Evolutionary conservation across 2,329 filamentous ascomycete species (phyloP), one percentile per base, ranked within the genome.

Genomic region (Venturia pyrina): DNA sequence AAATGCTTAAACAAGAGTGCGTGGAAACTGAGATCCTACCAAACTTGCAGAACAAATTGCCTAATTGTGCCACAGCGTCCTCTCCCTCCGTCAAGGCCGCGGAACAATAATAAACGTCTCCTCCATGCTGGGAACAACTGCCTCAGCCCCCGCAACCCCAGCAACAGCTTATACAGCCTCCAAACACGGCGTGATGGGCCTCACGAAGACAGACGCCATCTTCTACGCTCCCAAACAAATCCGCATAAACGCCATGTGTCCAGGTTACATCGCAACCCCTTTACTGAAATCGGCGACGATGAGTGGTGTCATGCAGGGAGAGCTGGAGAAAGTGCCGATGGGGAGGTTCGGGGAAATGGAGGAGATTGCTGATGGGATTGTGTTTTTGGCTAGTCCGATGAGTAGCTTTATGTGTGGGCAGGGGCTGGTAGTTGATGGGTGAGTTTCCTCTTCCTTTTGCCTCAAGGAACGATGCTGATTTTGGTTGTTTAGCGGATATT

Each of bases 181-280:
- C 59, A 86, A 85, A 72, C 82, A 85, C 70, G 83, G 79, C 69
- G 78, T 84, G 5, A 69, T 84, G 62, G 82, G 82, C 0, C 74
- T 87, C 59, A 85, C 82, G 10, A 81, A 78, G 70, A 79, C 78
- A 1, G 83, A 86, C 68, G 84, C 81, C 1, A 78, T 80, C 62
- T 76, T 78, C 0, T 86, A 86, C 73, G 81, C 80, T 0, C 70
- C 76, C 4, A 70, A 77, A 62, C 79, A 79, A 3, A 84, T 87
- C 66, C 80, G 83, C 62, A 82, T 87, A 72, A 87, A 87, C 70
- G 83, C 83, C 2, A 80, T 87, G n/a, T 85, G 84, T 65, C 84
- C 84, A 0, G 76, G 79, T 11, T 82, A 80, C 68, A 75, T 82
- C 43, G 71, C 73, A 57, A 82, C 79, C 2, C 78, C 80, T 0